Percentiles rank a stretch among this genome's conserved stretches.
phyloP scores from a whole-genome alignment of 352 stramenopile species.

The Globisporangium emineosum region DNA sequence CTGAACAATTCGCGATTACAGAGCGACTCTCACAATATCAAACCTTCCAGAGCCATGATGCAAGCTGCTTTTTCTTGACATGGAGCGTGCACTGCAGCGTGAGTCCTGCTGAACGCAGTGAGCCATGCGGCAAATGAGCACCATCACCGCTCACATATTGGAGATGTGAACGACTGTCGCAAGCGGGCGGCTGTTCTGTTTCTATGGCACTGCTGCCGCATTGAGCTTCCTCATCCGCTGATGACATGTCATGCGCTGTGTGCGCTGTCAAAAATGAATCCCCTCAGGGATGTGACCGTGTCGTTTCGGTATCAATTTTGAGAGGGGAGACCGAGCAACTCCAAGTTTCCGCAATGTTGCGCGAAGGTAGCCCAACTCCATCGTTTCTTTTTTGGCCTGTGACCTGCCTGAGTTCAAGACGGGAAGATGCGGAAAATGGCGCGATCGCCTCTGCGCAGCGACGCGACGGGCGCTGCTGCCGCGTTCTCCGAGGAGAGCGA shows the following conservation, averaged over 20 bases:
- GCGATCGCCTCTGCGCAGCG: slow-evolving; percentile 4
- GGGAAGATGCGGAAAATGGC: slow-evolving; percentile 15
- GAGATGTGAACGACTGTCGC: background rate
- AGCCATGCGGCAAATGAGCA: background rate
- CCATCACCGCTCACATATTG: background rate
- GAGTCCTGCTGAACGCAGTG: background rate
- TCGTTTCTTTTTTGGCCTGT: background rate
- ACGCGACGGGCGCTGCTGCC: background rate
- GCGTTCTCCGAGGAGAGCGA: slow-evolving; percentile 24
- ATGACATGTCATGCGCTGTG: too few species aligned
- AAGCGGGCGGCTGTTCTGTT: background rate
- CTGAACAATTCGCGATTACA: background rate
- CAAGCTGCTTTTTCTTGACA: background rate
- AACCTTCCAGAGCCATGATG: slow-evolving; percentile 15
- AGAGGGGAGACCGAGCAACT: too few species aligned
- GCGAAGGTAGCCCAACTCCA: background rate
- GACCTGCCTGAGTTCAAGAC: background rate
- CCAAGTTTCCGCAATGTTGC: background rate
- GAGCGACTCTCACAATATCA: background rate
- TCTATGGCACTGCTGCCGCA: background rate
- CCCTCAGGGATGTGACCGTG: background rate
- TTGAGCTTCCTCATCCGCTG: background rate
- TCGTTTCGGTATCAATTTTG: slow-evolving; percentile 9
- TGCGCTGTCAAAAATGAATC: background rate
- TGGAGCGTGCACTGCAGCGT: background rate